Percentiles rank a stretch among this genome's conserved stretches.
phyloP scores from a whole-genome alignment of 2,329 filamentous ascomycete species.

The Tolypocladium sp. region DNA sequence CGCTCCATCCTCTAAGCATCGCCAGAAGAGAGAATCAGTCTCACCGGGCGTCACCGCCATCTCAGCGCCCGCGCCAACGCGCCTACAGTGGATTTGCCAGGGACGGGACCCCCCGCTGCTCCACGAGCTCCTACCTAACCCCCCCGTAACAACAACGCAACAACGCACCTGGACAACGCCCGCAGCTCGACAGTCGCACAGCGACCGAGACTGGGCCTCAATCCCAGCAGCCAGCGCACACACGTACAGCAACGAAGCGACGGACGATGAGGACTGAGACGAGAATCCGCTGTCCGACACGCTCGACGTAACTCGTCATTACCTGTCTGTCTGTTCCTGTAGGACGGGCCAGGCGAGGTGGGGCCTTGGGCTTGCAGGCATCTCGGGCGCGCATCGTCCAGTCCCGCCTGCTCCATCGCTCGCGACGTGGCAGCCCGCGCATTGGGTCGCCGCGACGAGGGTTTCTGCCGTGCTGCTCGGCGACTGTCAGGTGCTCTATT shows the following conservation, averaged over 20 bases:
- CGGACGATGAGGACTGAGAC: not conserved
- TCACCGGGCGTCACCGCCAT: not conserved
- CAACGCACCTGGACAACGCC: not conserved
- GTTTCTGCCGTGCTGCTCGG: not conserved
- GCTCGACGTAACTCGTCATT: not conserved
- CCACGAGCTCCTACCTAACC: not conserved
- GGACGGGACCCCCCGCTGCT: not conserved
- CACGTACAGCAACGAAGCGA: not conserved
- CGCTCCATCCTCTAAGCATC: not conserved
- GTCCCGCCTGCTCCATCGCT: not conserved
- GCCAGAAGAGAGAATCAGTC: not conserved
- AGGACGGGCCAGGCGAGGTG: not conserved
- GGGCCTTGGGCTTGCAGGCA: not conserved
- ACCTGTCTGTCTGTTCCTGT: not conserved
- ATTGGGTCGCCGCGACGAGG: not conserved
- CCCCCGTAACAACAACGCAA: too few species aligned
- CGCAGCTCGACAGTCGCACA: not conserved
- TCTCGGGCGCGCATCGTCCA: not conserved
- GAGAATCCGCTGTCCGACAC: not conserved
- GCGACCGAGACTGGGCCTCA: not conserved
- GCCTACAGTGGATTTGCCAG: not conserved
- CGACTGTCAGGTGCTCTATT: not conserved
- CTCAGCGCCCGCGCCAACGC: not conserved
- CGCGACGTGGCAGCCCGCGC: not conserved
- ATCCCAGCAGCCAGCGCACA: not conserved